Base-by-base conservation (phyloP, 2,329 filamentous ascomycete species). In the Fusarium fracticaudum region DNA sequence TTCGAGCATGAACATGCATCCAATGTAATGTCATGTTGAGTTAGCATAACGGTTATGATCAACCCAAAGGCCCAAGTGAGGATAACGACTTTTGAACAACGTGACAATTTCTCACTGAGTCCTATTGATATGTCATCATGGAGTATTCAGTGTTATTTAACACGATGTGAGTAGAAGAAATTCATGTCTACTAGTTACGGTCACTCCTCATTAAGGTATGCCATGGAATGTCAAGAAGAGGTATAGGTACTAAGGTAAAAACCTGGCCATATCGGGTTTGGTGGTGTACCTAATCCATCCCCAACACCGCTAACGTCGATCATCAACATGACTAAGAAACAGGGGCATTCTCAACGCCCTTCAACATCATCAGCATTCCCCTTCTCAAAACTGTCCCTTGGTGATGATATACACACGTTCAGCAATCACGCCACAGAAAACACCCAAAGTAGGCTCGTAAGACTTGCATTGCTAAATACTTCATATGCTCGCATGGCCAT, bases 341-440 rank as follows among this genome's bases (percentile, higher is more conserved):
- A 67, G 59, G 55, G 63, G 38, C 22, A n/a, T 48, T 60, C 62
- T 64, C 67, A 73, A 73, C 71, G 37, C 63, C 61, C 53, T 69
- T 55, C 51, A 26, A 43, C 37, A 22, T 35, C 35, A 31, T 51
- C 40, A 38, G 20, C 26, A 31, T 33, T 15, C 18, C 15, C 35
- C 33, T 40, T 18, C 11, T 29, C 44, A 17, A 43, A 41, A 41
- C 6, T 18, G 38, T 10, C n/a, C 12, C 20, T 11, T 20, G 24
- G 24, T 22, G 20, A 31, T 15, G 13, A 37, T 37, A 37, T 15
- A 29, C 26, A 26, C 20, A 24, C 22, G 15, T 22, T 69, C 35
- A 50, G n/a, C 29, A 51, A 45, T 69, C 26, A 50, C 18, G 51
- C 8, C 24, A 20, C 38, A 10, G 18, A 37, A 7, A 22, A 41